Evolutionary conservation across 768 basidiomycete genomes (phyloP), one percentile per base, ranked within the genome.

Genomic region (Mycena latifolia): DNA sequence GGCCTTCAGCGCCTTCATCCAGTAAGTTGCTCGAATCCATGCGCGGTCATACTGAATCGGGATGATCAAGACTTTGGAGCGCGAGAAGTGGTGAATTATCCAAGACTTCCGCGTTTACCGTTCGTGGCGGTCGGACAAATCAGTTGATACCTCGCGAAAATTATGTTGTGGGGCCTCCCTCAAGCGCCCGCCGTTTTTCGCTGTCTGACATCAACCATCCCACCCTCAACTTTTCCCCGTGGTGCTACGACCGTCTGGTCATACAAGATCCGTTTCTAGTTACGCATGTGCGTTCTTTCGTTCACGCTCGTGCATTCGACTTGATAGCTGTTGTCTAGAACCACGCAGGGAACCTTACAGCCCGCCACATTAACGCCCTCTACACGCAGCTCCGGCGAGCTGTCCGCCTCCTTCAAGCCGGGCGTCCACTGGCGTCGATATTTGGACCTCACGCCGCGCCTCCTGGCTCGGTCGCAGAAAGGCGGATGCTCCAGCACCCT

Each of bases 251-350:
- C 17, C 46, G 25, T n/a, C 35, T 63, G 9, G 53, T 63, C n/a
- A 63, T 63, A 15, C 61, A 63, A 11, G 61, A 63, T 28, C 61
- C 61, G 27, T 63, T 63, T 29, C 33, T 63, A 14, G 25, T 55
- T 15, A 55, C 61, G 22, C 27, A 55, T 63, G 61, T 63, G 37
- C 17, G 45, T 35, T 27, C 22, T 22, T 14, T 24, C 17, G 18
- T 22, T 37, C 11, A 14, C 11, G 43, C 24, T 37, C n/a, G 27
- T 28, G 12, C 37, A 29, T 18, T 20, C 10, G 9, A 7, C 24
- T 18, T 20, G n/a, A 43, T 20, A 25, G 29, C 5, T 22, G n/a
- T 6, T 11, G 14, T 46, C 46, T 50, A 63, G 61, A 63, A 63
- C 29, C 61, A 63, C 28, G 46, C 61, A 0, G 53, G 28, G 52